phyloP scores from a whole-genome alignment of 371 early-diverging fungal genomes.

The Smittium culicis region DNA sequence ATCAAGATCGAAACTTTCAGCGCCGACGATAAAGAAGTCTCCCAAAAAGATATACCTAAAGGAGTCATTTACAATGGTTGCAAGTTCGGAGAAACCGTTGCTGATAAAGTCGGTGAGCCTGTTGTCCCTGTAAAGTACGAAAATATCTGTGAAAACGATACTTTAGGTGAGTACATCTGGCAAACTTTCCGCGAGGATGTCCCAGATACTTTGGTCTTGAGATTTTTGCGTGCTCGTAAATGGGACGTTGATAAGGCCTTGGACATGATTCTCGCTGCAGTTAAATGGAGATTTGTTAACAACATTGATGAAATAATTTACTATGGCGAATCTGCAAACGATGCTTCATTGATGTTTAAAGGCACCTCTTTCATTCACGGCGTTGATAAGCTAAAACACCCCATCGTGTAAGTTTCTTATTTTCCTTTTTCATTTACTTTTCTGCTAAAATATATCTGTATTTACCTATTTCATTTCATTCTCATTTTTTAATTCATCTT shows the following conservation, averaged over 20 bases:
- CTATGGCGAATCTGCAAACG: slow-evolving; percentile 32
- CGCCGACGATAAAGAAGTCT: slow-evolving; percentile 16
- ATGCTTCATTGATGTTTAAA: slow-evolving; percentile 29
- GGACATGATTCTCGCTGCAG: slow-evolving; percentile 31
- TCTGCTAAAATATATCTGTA: too few species aligned
- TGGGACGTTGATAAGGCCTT: slow-evolving; percentile 40
- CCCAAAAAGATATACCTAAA: slow-evolving; percentile 24
- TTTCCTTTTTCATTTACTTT: not conserved
- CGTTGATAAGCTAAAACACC: slow-evolving; percentile 34
- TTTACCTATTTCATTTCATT: too few species aligned
- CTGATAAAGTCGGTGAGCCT: slow-evolving; percentile 22
- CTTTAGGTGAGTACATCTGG: slow-evolving; percentile 23
- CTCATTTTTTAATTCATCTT: not conserved
- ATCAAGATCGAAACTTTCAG: slow-evolving; percentile 14
- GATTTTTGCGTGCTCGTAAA: slow-evolving; percentile 46
- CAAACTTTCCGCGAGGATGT: slow-evolving; percentile 35
- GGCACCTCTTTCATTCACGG: slow-evolving; percentile 37
- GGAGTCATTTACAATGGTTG: slow-evolving; percentile 27
- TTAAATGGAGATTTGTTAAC: slow-evolving; percentile 36
- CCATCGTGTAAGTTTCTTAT: slow-evolving; percentile 29
- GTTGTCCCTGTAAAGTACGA: slow-evolving; percentile 32
- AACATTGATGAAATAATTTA: slow-evolving; percentile 32
- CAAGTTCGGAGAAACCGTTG: slow-evolving; percentile 37
- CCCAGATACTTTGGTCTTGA: slow-evolving; percentile 37
- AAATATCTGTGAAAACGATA: slow-evolving; percentile 32